Conservation (phyloP, 192 early-diverging fungal species). For the Rhizoclosmatium globosum region DNA sequence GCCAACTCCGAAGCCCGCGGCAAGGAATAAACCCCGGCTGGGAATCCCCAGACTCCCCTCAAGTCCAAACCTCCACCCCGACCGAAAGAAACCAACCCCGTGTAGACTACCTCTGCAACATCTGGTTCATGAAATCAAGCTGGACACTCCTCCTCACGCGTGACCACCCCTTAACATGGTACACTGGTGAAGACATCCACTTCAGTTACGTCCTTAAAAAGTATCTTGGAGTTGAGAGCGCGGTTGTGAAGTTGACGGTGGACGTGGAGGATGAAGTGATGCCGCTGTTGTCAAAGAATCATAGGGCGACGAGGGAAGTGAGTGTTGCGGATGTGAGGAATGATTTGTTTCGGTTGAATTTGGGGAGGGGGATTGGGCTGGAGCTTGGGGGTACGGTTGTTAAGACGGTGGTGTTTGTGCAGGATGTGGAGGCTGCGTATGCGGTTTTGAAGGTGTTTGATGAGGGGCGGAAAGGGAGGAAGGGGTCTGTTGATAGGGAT, state of each 20-base stretch:
- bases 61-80: background rate
- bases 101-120: slow-evolving; percentile 33
- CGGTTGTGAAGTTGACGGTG: background rate
- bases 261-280: background rate
- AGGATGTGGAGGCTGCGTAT: background rate
- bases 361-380: slow-evolving; percentile 10
- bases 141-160: slow-evolving; percentile 16
- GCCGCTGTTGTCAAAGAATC: background rate
- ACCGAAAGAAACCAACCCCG: background rate
- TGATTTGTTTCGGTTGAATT: slow-evolving; percentile 32
- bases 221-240: slow-evolving; percentile 14
- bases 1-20: slow-evolving; percentile 13
- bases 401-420: slow-evolving; percentile 23
- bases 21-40: slow-evolving; percentile 20
- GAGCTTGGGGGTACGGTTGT: slow-evolving; percentile 10
- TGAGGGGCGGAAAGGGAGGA: background rate
- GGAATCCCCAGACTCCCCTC: background rate
- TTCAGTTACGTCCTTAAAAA: slow-evolving; percentile 4
- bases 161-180: slow-evolving; percentile 23
- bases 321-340: slow-evolving; percentile 29
- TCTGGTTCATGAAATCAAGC: slow-evolving; percentile 28
- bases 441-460: background rate
- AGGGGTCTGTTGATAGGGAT: background rate
- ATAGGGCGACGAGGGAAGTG: slow-evolving; percentile 13
- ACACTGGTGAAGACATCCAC: slow-evolving; percentile 38